Evolutionary conservation across 2,329 filamentous ascomycete species (phyloP), one percentile per base, ranked within the genome.

Genomic region (Emmonsiellopsis sp.): DNA sequence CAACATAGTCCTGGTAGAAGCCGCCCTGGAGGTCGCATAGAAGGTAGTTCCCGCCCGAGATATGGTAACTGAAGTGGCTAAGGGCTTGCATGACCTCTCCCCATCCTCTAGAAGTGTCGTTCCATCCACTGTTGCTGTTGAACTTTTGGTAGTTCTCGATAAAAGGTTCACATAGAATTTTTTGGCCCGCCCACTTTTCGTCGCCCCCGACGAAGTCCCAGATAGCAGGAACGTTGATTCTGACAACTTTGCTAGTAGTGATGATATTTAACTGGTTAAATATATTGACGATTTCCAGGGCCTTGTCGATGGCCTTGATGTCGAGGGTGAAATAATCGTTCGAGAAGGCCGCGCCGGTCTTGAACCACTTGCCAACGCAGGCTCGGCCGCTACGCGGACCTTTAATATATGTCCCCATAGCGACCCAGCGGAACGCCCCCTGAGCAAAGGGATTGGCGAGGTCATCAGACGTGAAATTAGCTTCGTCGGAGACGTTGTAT

Each of bases 1-100:
- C 61, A 44, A 67, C 58, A 46, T 65, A 63, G 9, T 62, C 37
- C 42, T 58, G 61, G 60, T 74, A 73, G 31, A 69, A 57, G 42
- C 72, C 72, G 31, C 73, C 73, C 55, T 75, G 70, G 2, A 75
- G 62, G 56, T 75, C 73, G 57, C 70, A 75, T 1, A 75, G 59
- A 5, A 75, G 63, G 53, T 66, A 62, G 35, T 66, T 59, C 5
- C 73, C 71, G 20, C 65, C 65, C 0, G 70, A 59, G 41, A 68
- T 48, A 58, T 73, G 68, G 57, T 73, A 74, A 54, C 69, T 72
- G 52, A 73, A 74, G 59, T 76, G 71, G 59, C 71, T 73, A n/a
- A 73, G 61, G 1, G 70, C 70, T 57, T 75, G 72, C 70, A 74
- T 73, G 2, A 59, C 66, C 26, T 67, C 56, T 2, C 63, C 62